These are phyloP conservation scores for Peterozyma toletana DNA, from an alignment of 805 yeast genomes.

Conservation along the genomic window DNA sequence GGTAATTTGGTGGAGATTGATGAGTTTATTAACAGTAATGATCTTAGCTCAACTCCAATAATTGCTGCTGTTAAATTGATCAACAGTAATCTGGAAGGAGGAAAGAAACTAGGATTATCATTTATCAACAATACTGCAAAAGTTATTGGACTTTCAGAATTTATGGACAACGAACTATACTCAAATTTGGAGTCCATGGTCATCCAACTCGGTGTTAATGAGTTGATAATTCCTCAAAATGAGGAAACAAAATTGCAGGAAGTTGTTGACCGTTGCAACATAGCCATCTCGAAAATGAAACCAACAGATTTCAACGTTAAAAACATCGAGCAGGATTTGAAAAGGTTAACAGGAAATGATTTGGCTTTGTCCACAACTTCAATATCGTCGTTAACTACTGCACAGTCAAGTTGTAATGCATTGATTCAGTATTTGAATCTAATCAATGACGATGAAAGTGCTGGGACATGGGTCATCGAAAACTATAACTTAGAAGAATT, in stretches of 20 bases:
- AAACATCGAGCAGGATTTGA: slow-evolving; percentile 72
- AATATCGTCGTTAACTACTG: slow-evolving; percentile 37
- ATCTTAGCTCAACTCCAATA: slow-evolving; percentile 37
- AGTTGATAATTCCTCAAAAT: slow-evolving; percentile 55
- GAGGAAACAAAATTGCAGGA: slow-evolving; percentile 49
- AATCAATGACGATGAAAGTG: slow-evolving; percentile 45
- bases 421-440: slow-evolving; percentile 62
- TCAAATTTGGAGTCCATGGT: slow-evolving; percentile 81
- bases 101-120: slow-evolving; percentile 65
- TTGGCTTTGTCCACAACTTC: slow-evolving; percentile 50
- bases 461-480: slow-evolving; percentile 48
- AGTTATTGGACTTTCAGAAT: slow-evolving; percentile 66
- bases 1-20: slow-evolving; percentile 82
- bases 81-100: slow-evolving; percentile 29
- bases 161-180: slow-evolving; percentile 80
- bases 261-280: slow-evolving; percentile 71
- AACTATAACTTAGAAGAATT: slow-evolving; percentile 69
- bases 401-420: slow-evolving; percentile 62
- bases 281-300: slow-evolving; percentile 58
- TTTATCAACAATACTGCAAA: slow-evolving; percentile 68
- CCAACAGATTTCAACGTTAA: slow-evolving; percentile 51
- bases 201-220: slow-evolving; percentile 86
- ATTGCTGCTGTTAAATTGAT: slow-evolving; percentile 45
- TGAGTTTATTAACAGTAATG: slow-evolving; percentile 48
- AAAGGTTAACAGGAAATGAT: slow-evolving; percentile 58